Base-by-base conservation (phyloP, 106 monocot species). In the Phalaenopsis equestris region DNA sequence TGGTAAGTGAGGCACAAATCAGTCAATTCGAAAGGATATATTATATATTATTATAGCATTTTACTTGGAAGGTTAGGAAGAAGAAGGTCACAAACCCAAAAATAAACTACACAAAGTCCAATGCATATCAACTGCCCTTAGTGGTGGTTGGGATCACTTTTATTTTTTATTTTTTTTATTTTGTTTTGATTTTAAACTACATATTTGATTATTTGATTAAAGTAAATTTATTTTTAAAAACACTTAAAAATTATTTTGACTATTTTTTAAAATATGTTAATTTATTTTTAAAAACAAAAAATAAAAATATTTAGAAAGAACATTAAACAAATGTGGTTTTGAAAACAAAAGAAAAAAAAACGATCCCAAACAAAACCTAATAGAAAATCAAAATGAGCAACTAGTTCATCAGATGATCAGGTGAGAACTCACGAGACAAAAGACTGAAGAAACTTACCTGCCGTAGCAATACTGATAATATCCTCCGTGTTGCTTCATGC, bases 401-500 rank as follows among this genome's bases (percentile, higher is more conserved):
- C 18, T 3, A 42, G 42, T 41, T 73, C 74, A 74, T 19, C 42
- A 74, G 17, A 74, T 18, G n/a, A 42, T 70, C 41, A n/a, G 45
- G 21, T 8, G 15, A 43, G 6, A 43, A 45, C n/a, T 18, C 49
- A 49, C 4, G 30, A 47, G 49, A 23, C 21, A 15, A 49, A 49
- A 6, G 42, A 74, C 15, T 45, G 37, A 79, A 52, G 24, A 82
- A 55, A 18, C 23, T 17, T 46, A 93, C 95, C 89, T 95, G 93
- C 0, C 98, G 94, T 68, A 99, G 77, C 55, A 99, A 81, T 67
- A 99, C 94, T 81, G 98, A 99, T 57, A 99, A 87, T 37, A 99
- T 91, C 76, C 98, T 99, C 38, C 98, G 89, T 46, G 98, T 99
- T 38, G 94, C 94, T 91, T 99, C 98, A 87, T 99, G 98, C 89